Conservation (phyloP, 192 early-diverging fungal genomes). For the Globomyces pollinis-pini region DNA sequence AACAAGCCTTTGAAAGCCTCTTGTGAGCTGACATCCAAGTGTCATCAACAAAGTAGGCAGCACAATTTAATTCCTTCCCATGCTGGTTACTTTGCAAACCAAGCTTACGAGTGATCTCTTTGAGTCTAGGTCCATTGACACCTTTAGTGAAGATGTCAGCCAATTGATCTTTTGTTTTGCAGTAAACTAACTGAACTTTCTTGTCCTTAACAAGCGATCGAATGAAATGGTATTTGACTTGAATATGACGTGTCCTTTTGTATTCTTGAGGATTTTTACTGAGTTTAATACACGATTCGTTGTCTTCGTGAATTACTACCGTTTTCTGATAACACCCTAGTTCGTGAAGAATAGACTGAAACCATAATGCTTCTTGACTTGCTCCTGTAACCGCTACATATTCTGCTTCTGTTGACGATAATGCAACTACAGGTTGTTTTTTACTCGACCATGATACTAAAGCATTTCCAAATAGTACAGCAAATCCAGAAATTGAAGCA, state of each 20-base stretch:
- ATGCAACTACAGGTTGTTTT: neutral
- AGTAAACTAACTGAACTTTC: slow-evolving; percentile 11
- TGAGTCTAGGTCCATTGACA: slow-evolving; percentile 13
- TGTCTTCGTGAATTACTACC: neutral
- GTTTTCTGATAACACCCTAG: neutral
- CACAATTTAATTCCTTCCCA: too few species aligned
- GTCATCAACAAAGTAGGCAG: too few species aligned
- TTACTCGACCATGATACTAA: neutral
- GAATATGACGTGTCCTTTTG: slow-evolving; percentile 26
- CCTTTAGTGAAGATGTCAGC: slow-evolving; percentile 30
- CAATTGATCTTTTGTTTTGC: slow-evolving; percentile 14
- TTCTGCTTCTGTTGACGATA: slow-evolving; percentile 5
- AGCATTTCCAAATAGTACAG: neutral
- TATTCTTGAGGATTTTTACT: slow-evolving; percentile 23
- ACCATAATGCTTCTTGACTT: neutral
- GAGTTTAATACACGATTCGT: slow-evolving; percentile 4
- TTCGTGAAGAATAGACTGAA: neutral
- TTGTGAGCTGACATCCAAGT: too few species aligned
- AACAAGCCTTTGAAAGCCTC: too few species aligned
- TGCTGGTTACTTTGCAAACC: too few species aligned
- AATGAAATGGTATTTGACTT: slow-evolving; percentile 21
- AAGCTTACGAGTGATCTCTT: too few species aligned
- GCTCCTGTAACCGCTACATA: neutral
- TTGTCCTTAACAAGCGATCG: slow-evolving; percentile 20
- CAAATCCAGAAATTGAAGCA: neutral